Base-by-base conservation (phyloP, 1,284 basidiomycete species). In the Athelia sp. region DNA sequence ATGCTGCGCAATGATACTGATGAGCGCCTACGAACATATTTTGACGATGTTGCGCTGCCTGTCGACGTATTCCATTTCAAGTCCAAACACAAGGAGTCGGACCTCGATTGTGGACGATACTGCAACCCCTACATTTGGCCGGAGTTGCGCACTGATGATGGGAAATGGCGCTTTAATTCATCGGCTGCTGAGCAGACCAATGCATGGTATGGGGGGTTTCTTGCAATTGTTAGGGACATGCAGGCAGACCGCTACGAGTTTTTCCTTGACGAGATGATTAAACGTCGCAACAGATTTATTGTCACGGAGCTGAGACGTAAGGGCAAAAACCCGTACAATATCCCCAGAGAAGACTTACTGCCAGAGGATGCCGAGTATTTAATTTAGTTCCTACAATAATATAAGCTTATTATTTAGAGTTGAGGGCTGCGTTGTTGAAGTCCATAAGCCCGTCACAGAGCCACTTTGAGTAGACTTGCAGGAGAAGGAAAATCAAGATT, bases 21-120 rank as follows among this genome's bases (percentile, higher is more conserved):
- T 43, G 40, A 43, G 21, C 40, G 19, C 22, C n/a, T 34, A 34
- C 32, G 32, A n/a, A 50, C 51, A 0, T 61, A 52, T 44, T 72
- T 70, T 26, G 1, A 50, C 0, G 17, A 55, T 19, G 55, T 64
- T 23, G 62, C 54, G 0, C 59, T 71, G 0, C 52, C 56, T 0
- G 71, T 75, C 0, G 67, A 75, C 47, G 66, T 73, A 0, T 76
- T 72, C 21, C 73, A 75, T 45, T 70, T 72, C 55, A 64, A 68
- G 6, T 56, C 51, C 45, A 76, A 75, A 52, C 71, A 75, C 54
- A 59, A 56, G 11, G 51, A 50, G 2, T 53, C 45, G 0, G 64
- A 75, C 43, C 22, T 4, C 0, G 67, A 58, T 31, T 76, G 70
- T 44, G 61, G 69, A 13, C 43, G 53, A 9, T 32, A 71, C 36